These are phyloP conservation scores for Schwanniomyces yamadae DNA, from an alignment of 805 yeast genomes.

Conservation along the genomic window DNA sequence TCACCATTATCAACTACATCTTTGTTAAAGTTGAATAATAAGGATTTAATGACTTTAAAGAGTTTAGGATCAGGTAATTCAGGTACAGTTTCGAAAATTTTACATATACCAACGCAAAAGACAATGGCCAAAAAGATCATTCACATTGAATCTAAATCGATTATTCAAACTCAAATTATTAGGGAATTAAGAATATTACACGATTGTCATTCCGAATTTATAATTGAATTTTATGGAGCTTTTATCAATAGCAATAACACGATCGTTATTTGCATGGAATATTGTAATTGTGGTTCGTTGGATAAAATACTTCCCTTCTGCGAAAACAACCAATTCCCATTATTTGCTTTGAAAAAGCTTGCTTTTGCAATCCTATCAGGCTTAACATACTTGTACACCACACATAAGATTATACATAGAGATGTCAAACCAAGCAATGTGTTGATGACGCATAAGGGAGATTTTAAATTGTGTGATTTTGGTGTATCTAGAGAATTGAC, in stretches of 20 bases:
- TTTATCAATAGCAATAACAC: constrained; percentile 62
- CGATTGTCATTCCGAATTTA: constrained; percentile 80
- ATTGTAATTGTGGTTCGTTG: constrained; percentile 90
- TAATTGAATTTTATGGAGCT: constrained; percentile 90
- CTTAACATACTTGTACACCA: constrained; percentile 72
- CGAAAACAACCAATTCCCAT: constrained; percentile 43
- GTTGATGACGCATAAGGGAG: constrained; percentile 80
- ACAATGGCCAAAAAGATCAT: constrained; percentile 89
- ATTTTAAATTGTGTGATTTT: constrained; percentile 90
- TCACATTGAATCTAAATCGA: constrained; percentile 77
- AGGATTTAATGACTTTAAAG: constrained; percentile 72
- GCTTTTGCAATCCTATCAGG: constrained; percentile 79
- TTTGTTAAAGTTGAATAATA: constrained; percentile 32
- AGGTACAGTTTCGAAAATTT: constrained; percentile 85
- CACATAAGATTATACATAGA: constrained; percentile 88
- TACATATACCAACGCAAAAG: constrained; percentile 84
- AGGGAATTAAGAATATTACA: constrained; percentile 89
- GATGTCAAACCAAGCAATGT: constrained; percentile 97
- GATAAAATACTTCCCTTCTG: constrained; percentile 71
- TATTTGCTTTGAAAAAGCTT: constrained; percentile 67
- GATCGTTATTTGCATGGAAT: constrained; percentile 92
- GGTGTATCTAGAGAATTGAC: constrained; percentile 92
- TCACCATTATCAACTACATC: constrained; percentile 38
- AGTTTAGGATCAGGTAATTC: constrained; percentile 91
- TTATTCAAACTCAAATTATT: constrained; percentile 77